These are phyloP conservation scores for Lentinus brumalis DNA, from an alignment of 768 basidiomycete genomes.

Conservation along the genomic window DNA sequence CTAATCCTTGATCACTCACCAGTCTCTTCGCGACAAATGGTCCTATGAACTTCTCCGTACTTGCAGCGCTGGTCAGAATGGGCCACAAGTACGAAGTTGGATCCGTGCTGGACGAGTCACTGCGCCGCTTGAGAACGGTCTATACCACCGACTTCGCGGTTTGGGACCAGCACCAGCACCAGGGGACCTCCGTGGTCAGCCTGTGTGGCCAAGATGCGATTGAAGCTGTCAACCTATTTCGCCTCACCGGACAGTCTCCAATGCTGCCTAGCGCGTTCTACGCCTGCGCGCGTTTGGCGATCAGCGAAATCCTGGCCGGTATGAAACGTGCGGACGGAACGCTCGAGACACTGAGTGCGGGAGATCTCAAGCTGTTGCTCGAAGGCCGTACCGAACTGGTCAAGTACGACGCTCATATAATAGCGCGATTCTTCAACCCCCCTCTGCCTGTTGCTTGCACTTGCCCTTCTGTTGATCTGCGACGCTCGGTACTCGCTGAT, in stretches of 20 bases:
- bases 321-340: neutral
- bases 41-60: neutral
- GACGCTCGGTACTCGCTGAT: no score
- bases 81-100: constrained; percentile 16
- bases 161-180: neutral
- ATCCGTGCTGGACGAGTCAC: neutral
- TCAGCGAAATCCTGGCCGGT: neutral
- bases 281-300: neutral
- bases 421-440: no score
- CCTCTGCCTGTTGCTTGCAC: no score
- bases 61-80: constrained; percentile 7
- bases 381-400: no score
- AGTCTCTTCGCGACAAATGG: no score
- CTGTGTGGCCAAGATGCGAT: neutral
- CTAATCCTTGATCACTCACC: no score
- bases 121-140: neutral
- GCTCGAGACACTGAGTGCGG: neutral
- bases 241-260: neutral
- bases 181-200: neutral
- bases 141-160: neutral
- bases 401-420: no score
- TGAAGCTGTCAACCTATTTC: constrained; percentile 1
- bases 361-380: no score
- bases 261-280: constrained; percentile 9
- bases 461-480: no score